Base-by-base conservation (phyloP, 2,329 filamentous ascomycete genomes). In the Aaosphaeria pasadenensis region DNA sequence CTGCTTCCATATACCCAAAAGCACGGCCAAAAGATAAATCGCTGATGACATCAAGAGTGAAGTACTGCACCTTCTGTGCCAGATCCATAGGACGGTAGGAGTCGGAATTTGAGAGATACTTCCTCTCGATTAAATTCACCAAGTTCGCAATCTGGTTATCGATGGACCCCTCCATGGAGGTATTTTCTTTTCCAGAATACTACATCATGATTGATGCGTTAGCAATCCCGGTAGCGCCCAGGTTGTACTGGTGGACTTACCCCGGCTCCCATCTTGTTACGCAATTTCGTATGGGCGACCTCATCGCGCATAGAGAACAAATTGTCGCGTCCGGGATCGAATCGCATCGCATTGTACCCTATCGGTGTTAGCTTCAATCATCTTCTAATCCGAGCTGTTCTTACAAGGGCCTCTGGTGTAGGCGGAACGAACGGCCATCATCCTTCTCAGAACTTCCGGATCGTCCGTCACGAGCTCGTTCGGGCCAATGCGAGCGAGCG, bases 31-130 rank as follows among this genome's bases (percentile, higher is more conserved):
- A 78, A 0, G 75, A 74, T 2, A 81, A 56, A 41, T 71, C 71
- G 31, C 71, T 75, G 50, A 82, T 77, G 46, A 79, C 71, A 49
- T 81, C 79, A 11, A 81, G 64, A 1, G 77, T 78, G 46, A 80
- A 75, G 60, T 70, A 81, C 39, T 40, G 24, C 9, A 40, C 24
- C 17, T 40, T 75, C 4, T 61, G 63, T 2, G 66, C 73, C 45
- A 74, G 60, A 45, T 79, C 77, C 30, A 47, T 57, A 3, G 64
- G 53, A 4, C 29, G 44, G 28, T 47, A 47, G 9, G 7, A n/a
- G n/a, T 24, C 30, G 9, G 44, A 6, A 9, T 24, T 42, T 32
- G 48, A 50, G 41, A 50, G 24, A 38, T 47, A 50, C 36, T 50
- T 50, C 4, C 24, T 44, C 41, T 47, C 32, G 29, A 50, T 50